phyloP scores from a whole-genome alignment of 2,329 filamentous ascomycete species.

The Microdochium trichocladiopsis region DNA sequence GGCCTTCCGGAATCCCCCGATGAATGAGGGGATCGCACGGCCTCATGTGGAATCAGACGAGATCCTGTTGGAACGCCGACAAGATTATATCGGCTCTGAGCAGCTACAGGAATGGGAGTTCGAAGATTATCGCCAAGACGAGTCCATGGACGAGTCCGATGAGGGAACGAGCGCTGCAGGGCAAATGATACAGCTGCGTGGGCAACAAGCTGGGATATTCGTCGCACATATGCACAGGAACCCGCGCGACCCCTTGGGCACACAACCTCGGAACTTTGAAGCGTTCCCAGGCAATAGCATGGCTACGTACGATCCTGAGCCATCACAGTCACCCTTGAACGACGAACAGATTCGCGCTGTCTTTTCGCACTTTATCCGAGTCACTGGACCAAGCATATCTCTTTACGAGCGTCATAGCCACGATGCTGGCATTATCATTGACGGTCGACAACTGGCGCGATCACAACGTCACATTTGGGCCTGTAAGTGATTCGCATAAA shows the following conservation, averaged over 20 bases:
- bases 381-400: constrained; percentile 80
- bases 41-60: background rate
- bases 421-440: constrained; percentile 62
- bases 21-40: no score
- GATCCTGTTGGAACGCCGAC: background rate
- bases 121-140: constrained; percentile 51
- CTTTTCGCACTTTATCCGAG: constrained; percentile 87
- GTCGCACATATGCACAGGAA: constrained; percentile 27
- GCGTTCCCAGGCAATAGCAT: constrained; percentile 43
- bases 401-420: constrained; percentile 78
- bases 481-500: constrained; percentile 10
- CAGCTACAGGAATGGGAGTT: constrained; percentile 27
- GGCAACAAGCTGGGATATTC: constrained; percentile 25
- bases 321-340: constrained; percentile 64
- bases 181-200: constrained; percentile 27
- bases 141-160: constrained; percentile 54
- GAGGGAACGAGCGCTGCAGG: constrained; percentile 42
- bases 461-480: background rate
- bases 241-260: constrained; percentile 32
- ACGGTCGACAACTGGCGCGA: constrained; percentile 20
- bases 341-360: constrained; percentile 74
- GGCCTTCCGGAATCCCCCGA: no score
- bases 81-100: background rate
- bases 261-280: constrained; percentile 41
- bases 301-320: constrained; percentile 59